Evolutionary conservation across 495 filamentous ascomycete species (phyloP).

Genomic region (Hypoxylon fragiforme): DNA sequence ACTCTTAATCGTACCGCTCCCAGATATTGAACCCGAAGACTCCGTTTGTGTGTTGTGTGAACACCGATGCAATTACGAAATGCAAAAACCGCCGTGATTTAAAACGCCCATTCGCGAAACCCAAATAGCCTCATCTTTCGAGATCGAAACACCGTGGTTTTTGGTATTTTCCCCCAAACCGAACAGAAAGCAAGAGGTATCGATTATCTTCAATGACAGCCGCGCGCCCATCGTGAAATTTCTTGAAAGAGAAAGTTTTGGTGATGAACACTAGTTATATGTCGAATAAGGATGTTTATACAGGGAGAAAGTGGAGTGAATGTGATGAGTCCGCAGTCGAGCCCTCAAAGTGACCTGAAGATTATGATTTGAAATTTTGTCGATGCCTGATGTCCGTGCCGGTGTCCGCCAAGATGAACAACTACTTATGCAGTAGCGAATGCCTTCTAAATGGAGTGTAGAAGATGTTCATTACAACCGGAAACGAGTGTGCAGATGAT

Average conservation of each 20-base stretch:
- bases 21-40: conserved; percentile 40
- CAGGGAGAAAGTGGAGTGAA: conserved; percentile 34
- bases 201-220: conserved; percentile 40
- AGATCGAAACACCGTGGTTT: conserved; percentile 35
- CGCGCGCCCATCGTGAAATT: conserved; percentile 28
- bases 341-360: conserved; percentile 28
- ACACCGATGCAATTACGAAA: conserved; percentile 45
- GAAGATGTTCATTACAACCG: conserved; percentile 37
- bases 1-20: conserved; percentile 44
- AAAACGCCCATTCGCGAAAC: conserved; percentile 39
- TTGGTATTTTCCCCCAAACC: conserved; percentile 34
- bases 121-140: conserved; percentile 39
- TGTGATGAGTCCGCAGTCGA: conserved; percentile 31
- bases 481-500: conserved; percentile 26
- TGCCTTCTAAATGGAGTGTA: conserved; percentile 35
- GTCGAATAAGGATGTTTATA: conserved; percentile 44
- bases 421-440: conserved; percentile 34
- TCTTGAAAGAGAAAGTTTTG: conserved; percentile 5
- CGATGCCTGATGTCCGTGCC: conserved; percentile 39
- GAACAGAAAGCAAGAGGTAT: conserved; percentile 40
- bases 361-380: conserved; percentile 28
- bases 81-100: conserved; percentile 39
- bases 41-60: conserved; percentile 43
- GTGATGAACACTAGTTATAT: conserved; percentile 39
- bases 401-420: conserved; percentile 41